These are phyloP conservation scores for Candida andamanensis DNA, from an alignment of 805 yeast genomes.

Conservation along the genomic window DNA sequence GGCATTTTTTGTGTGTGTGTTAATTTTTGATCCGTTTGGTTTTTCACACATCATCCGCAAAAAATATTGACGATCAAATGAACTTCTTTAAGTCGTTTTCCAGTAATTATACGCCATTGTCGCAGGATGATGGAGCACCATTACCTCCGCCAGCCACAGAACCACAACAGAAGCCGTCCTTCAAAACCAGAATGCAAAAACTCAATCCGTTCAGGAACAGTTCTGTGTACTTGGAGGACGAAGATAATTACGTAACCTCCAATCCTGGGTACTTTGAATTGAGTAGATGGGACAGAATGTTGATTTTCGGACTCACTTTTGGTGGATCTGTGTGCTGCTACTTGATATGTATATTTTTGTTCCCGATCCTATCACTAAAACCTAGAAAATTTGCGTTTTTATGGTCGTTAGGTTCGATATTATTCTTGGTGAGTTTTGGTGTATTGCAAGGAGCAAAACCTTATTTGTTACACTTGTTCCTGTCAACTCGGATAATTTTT, in stretches of 20 bases:
- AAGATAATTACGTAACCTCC: slow-evolving; percentile 37
- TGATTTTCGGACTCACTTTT: slow-evolving; percentile 39
- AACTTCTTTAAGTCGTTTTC: slow-evolving; percentile 34
- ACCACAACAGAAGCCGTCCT: slow-evolving; percentile 12
- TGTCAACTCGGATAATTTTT: slow-evolving; percentile 37
- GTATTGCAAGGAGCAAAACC: slow-evolving; percentile 40
- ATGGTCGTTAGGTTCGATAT: slow-evolving; percentile 44
- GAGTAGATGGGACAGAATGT: slow-evolving; percentile 44
- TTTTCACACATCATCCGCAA: background rate
- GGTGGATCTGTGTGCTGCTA: slow-evolving; percentile 40
- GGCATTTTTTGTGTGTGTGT: too few relatives aligned
- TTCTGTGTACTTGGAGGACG: slow-evolving; percentile 38
- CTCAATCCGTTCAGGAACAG: slow-evolving; percentile 36
- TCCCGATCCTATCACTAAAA: slow-evolving; percentile 38
- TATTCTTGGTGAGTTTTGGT: slow-evolving; percentile 43
- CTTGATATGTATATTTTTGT: slow-evolving; percentile 37
- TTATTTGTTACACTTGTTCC: slow-evolving; percentile 36
- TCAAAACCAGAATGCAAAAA: slow-evolving; percentile 26
- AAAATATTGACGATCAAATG: slow-evolving; percentile 16
- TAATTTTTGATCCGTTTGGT: too few relatives aligned
- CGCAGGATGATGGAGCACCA: slow-evolving; percentile 25
- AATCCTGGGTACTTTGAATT: slow-evolving; percentile 41
- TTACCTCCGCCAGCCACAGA: slow-evolving; percentile 38
- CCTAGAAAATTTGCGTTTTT: slow-evolving; percentile 44
- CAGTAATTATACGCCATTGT: slow-evolving; percentile 24